Percentiles rank a stretch among this genome's conserved stretches.
Conservation (phyloP, 2,329 filamentous ascomycete species). For the Parastagonospora nodorum region DNA sequence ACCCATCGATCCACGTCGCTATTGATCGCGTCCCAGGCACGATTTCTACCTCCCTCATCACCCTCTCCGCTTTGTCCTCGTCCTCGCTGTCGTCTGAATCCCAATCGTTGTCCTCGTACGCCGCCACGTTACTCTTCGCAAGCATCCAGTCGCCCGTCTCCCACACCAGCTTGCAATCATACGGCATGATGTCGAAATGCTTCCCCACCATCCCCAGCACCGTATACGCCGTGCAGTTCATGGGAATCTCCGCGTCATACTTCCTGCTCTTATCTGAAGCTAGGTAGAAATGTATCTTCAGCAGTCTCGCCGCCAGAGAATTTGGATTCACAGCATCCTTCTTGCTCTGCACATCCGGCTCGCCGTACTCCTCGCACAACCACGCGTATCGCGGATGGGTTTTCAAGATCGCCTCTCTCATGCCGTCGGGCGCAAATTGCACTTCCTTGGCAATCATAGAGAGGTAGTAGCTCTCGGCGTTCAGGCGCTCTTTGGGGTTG, state of each 20-base stretch:
- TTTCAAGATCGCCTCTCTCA: conserved; percentile 60
- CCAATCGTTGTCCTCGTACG: conserved; percentile 57
- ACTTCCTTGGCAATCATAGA: conserved; percentile 80
- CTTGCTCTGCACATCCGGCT: conserved; percentile 64
- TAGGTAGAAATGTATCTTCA: conserved; percentile 63
- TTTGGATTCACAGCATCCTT: conserved; percentile 66
- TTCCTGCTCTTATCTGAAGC: conserved; percentile 9
- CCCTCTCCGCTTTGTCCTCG: conserved; percentile 70
- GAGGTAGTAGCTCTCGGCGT: conserved; percentile 94
- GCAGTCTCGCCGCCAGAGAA: conserved; percentile 79
- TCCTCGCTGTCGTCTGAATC: conserved; percentile 49
- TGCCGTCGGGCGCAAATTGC: conserved; percentile 60
- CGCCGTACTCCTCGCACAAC: conserved; percentile 77
- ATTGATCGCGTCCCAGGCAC: conserved; percentile 79
- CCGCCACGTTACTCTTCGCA: conserved; percentile 64
- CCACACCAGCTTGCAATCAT: conserved; percentile 73
- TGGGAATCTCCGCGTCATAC: conserved; percentile 64
- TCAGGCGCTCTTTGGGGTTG: conserved; percentile 73
- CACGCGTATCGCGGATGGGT: conserved; percentile 74
- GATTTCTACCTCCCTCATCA: conserved; percentile 80
- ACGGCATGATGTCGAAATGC: conserved; percentile 68
- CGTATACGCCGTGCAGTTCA: conserved; percentile 77
- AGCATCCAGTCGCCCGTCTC: conserved; percentile 93
- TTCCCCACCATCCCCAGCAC: conserved; percentile 78
- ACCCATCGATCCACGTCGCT: conserved; percentile 80